A percentile compares a stretch with the other conserved stretches of the same genome.
Evolutionary conservation across 176 grass and related monocot species (phyloP).

Genomic region (Alopecurus myosuroides): DNA sequence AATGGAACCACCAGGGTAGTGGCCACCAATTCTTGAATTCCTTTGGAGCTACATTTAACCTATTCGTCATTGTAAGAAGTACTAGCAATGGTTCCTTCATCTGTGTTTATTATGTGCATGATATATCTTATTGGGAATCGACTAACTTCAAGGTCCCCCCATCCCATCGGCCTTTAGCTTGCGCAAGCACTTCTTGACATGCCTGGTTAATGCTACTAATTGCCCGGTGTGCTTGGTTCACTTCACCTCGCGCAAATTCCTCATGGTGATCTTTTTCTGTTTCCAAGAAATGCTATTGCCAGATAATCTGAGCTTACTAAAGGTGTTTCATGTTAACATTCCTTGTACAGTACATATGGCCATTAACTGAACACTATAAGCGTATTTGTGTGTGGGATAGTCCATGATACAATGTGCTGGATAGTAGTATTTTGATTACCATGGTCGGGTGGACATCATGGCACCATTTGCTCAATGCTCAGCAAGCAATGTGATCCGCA

Average conservation of each 20-base stretch:
- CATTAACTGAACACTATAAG: background rate
- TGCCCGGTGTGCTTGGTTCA: background rate
- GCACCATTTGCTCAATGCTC: background rate
- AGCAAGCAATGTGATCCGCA: background rate
- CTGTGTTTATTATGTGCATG: background rate
- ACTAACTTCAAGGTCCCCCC: background rate
- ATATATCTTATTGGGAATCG: background rate
- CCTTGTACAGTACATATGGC: background rate
- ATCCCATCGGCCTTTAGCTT: background rate
- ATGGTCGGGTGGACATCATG: background rate
- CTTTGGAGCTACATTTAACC: background rate
- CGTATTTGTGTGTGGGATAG: background rate
- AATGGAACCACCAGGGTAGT: background rate
- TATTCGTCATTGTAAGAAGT: background rate
- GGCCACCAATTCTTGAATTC: background rate
- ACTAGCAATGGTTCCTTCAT: background rate
- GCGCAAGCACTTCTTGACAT: background rate
- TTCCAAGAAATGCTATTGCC: background rate
- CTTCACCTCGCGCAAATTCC: background rate
- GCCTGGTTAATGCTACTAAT: background rate
- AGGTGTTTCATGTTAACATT: background rate
- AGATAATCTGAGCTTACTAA: background rate
- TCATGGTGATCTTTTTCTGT: background rate
- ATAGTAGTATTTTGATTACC: background rate
- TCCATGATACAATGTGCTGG: background rate